phyloP scores from a whole-genome alignment of 2,329 filamentous ascomycete species.

The Cadophora gregata region DNA sequence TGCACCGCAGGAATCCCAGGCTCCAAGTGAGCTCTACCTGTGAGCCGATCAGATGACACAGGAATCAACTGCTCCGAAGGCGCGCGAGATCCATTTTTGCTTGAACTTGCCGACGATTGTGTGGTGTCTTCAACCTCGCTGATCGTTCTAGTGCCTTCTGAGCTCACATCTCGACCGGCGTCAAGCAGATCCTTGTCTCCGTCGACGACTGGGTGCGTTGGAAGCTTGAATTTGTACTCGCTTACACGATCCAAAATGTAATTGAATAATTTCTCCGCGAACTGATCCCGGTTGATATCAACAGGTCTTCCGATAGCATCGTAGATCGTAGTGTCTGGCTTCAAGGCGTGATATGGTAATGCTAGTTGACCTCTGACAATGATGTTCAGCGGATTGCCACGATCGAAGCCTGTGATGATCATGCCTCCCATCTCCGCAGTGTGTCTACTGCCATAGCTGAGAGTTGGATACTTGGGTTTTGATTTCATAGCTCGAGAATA shows the following conservation, averaged over 20 bases:
- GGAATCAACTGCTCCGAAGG: slow-evolving; percentile 61
- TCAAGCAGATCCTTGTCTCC: slow-evolving; percentile 85
- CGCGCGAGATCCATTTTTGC: slow-evolving; percentile 24
- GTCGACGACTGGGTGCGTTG: slow-evolving; percentile 73
- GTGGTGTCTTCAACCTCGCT: slow-evolving; percentile 72
- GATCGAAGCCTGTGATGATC: slow-evolving; percentile 96
- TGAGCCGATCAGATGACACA: slow-evolving; percentile 70
- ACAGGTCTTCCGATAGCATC: slow-evolving; percentile 82
- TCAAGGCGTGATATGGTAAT: slow-evolving; percentile 82
- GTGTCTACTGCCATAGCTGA: slow-evolving; percentile 63
- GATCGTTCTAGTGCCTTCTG: slow-evolving; percentile 74
- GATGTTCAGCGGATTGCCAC: slow-evolving; percentile 91
- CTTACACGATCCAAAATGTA: slow-evolving; percentile 92
- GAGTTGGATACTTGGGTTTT: slow-evolving; percentile 62
- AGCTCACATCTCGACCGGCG: slow-evolving; percentile 77
- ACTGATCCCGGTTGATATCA: slow-evolving; percentile 76
- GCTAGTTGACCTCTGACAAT: slow-evolving; percentile 90
- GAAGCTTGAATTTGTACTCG: slow-evolving; percentile 82
- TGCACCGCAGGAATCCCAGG: slow-evolving; percentile 71
- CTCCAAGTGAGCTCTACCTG: slow-evolving; percentile 74
- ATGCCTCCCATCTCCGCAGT: slow-evolving; percentile 98
- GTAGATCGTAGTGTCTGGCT: slow-evolving; percentile 84
- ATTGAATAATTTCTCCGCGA: slow-evolving; percentile 92
- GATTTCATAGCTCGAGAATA: slow-evolving; percentile 77
- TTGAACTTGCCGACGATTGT: slow-evolving; percentile 60